Evolutionary conservation across 495 filamentous ascomycete genomes (phyloP), one percentile per base, ranked within the genome.

Genomic region (Neurospora sp.): DNA sequence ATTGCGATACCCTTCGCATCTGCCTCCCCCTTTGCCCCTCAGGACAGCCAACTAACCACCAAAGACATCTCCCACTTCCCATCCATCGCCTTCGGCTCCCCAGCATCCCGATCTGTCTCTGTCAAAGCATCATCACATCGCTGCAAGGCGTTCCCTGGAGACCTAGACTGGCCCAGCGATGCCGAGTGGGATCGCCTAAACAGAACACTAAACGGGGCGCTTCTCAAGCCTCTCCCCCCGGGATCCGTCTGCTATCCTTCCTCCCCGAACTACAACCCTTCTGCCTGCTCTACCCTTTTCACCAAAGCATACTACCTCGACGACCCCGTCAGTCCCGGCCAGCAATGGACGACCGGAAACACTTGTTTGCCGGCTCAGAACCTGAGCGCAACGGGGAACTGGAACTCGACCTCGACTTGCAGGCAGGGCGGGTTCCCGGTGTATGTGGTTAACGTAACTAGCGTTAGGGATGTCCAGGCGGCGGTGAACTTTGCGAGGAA

Each of bases 401-500:
- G 46, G 10, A n/a, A 48, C 31, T 53, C 72, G 5, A 72, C 44
- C 1, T 77, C 77, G 11, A 81, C 79, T 12, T 90, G 89, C 76
- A 87, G 83, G 0, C 76, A 87, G 31, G 88, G 88, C 3, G 86
- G 86, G 4, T 89, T 88, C 77, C 85, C 86, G 9, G 83, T 83
- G 39, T 89, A 89, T 70, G 85, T 87, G 2, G 84, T 91, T 61
- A 88, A 89, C 70, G 88, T 84, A 3, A 86, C 79, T 53, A 85
- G 61, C 20, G 84, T 86, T 37, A 81, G 82, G 68, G 84, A 92
- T 61, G 79, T 90, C 37, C 85, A 87, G 65, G 80, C 82, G 7
- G 86, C 87, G 0, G 84, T 91, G 27, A 87, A 88, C 76, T 91
- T 91, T 81, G 89, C 89, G 2, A 82, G 85, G 37, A 86, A 90